A percentile compares a stretch with the other conserved stretches of the same genome.
Conservation (phyloP, 2,329 filamentous ascomycete species). For the Beauveria sp. region DNA sequence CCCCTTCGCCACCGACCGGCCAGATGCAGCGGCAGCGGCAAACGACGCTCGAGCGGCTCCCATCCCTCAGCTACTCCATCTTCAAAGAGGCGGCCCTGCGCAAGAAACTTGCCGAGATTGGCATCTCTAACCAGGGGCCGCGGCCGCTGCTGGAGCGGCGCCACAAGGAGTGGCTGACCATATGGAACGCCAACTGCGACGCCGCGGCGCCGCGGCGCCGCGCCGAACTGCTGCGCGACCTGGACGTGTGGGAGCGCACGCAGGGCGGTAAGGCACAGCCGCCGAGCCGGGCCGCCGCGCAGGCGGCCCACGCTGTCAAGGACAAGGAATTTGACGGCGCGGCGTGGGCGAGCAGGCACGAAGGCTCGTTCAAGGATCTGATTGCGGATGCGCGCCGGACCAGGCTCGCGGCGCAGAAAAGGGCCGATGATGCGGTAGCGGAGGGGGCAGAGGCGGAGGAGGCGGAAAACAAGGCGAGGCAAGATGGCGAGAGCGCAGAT, state of each 20-base stretch:
- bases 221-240: constrained; percentile 63
- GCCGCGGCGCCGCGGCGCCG: constrained; percentile 64
- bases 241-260: constrained; percentile 81
- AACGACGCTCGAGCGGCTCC: constrained; percentile 54
- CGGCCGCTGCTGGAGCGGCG: constrained; percentile 66
- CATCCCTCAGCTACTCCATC: constrained; percentile 78
- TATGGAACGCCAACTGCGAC: constrained; percentile 98
- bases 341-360: constrained; percentile 68
- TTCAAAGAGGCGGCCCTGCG: constrained; percentile 71
- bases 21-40: constrained; percentile 21
- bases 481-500: background rate
- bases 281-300: constrained; percentile 23
- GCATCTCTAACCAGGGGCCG: constrained; percentile 63
- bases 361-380: constrained; percentile 66
- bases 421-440: constrained; percentile 19
- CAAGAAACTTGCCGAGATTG: constrained; percentile 75
- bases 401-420: constrained; percentile 32
- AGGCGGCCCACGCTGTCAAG: constrained; percentile 49
- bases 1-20: constrained; percentile 1
- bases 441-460: background rate
- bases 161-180: constrained; percentile 87
- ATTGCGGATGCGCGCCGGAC: constrained; percentile 67
- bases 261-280: constrained; percentile 56
- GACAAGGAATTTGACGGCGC: constrained; percentile 82
- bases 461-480: background rate